phyloP scores from a whole-genome alignment of 2,329 filamentous ascomycete genomes.

The Botrytis squamosa region DNA sequence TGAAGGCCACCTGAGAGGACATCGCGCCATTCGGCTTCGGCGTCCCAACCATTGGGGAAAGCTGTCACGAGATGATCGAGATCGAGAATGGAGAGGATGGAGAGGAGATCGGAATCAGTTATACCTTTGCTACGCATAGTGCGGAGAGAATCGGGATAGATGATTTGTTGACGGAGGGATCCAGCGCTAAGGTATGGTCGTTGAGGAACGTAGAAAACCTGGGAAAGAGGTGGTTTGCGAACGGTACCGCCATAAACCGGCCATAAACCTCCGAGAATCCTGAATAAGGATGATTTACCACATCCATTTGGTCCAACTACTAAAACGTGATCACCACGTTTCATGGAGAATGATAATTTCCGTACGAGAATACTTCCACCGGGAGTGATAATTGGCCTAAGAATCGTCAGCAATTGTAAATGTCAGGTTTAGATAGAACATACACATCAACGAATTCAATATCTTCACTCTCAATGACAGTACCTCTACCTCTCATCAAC shows the following conservation, averaged over 20 bases:
- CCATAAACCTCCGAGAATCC: conserved; percentile 94
- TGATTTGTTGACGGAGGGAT: conserved; percentile 92
- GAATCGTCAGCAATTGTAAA: conserved; percentile 28
- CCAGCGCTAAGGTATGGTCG: conserved; percentile 90
- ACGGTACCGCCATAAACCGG: conserved; percentile 95
- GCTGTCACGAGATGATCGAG: conserved; percentile 80
- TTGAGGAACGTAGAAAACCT: conserved; percentile 98
- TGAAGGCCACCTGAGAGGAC: conserved; percentile 89
- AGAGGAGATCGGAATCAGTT: conserved; percentile 75
- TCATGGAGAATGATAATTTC: conserved; percentile 82
- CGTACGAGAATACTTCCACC: conserved; percentile 91
- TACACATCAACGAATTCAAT: conserved; percentile 83
- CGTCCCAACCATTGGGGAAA: conserved; percentile 79
- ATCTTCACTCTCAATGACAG: conserved; percentile 75
- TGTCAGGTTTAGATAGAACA: conserved; percentile 36
- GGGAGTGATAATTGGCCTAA: conserved; percentile 84
- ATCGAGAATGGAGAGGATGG: conserved; percentile 74
- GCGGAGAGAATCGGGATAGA: conserved; percentile 86
- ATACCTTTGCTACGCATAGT: conserved; percentile 84
- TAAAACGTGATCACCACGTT: conserved; percentile 83
- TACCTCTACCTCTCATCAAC: conserved; percentile 78
- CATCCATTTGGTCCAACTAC: conserved; percentile 95
- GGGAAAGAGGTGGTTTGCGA: conserved; percentile 83
- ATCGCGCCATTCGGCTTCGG: conserved; percentile 95
- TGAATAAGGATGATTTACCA: conserved; percentile 93